These are phyloP conservation scores for Cephaloascus fragrans DNA, from an alignment of 805 yeast genomes.

Conservation along the genomic window DNA sequence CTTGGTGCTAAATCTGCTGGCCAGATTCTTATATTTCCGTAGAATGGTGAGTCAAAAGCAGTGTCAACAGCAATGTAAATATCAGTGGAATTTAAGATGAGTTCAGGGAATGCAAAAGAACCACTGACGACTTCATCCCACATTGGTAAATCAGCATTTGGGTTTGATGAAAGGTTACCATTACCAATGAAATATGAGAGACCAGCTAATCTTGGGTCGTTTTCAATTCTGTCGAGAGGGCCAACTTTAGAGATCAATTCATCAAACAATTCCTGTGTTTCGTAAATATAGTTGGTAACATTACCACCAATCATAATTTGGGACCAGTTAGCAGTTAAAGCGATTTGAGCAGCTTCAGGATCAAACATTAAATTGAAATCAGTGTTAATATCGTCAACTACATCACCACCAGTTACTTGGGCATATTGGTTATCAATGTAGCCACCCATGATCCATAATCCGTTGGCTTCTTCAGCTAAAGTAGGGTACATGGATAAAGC, in stretches of 20 bases:
- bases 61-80: conserved; percentile 27
- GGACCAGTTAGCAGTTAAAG: conserved; percentile 29
- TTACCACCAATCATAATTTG: conserved; percentile 29
- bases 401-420: conserved; percentile 12
- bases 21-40: conserved; percentile 28
- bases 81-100: conserved; percentile 17
- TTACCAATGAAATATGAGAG: conserved; percentile 19
- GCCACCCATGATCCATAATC: conserved; percentile 33
- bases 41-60: conserved; percentile 29
- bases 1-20: conserved; percentile 25
- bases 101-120: conserved; percentile 24
- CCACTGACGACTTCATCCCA: conserved; percentile 33
- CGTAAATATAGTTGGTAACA: conserved; percentile 28
- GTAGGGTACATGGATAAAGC: conserved; percentile 29
- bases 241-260: conserved; percentile 24
- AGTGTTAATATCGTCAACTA: conserved; percentile 24
- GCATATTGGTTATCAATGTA: conserved; percentile 30
- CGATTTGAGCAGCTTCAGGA: conserved; percentile 36
- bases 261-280: conserved; percentile 26
- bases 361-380: conserved; percentile 34
- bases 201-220: conserved; percentile 16
- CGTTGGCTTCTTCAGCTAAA: conserved; percentile 26
- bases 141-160: conserved; percentile 24
- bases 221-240: conserved; percentile 14
- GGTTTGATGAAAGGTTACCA: conserved; percentile 22